Base-by-base conservation (phyloP, 257 asterid genomes). In the Ilex aquifolium region DNA sequence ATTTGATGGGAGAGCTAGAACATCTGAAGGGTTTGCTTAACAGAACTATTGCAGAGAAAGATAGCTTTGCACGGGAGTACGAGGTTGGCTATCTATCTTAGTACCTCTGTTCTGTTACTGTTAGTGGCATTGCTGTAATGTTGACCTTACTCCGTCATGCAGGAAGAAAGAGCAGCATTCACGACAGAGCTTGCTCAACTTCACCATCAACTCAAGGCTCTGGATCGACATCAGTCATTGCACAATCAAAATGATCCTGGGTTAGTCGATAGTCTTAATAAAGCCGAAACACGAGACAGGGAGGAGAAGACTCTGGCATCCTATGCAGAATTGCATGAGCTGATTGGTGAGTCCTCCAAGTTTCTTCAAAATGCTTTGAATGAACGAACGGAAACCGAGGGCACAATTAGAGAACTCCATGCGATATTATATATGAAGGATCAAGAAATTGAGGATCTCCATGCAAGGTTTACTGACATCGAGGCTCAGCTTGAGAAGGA, bases 361-460 rank as follows among this genome's bases (percentile, higher is more conserved):
- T 70, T 72, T 64, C 70, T 86, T 50, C 62, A 67, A 56, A 66
- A 30, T 51, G 69, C 83, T 48, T 32, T 69, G 52, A 74, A 70
- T 67, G 78, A 66, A 51, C 81, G 65, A 36, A 60, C 66, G 57
- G 64, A 54, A 68, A 32, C 74, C 50, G 77, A 82, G 73, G 65
- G 75, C 65, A 70, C 68, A 66, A 72, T 76, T 62, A 70, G 69
- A 69, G 86, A 83, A 63, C 79, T 80, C 71, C 79, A 82, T 30
- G 75, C 85, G 32, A 52, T 69, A 29, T 53, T 82, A 63, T 71
- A 69, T 66, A 57, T 56, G 67, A 88, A 83, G 75, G 83, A 81
- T 70, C 83, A 81, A 65, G 88, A 85, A 72, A 83, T 83, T 74
- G 80, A 74, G 66, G 65, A 68, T 68, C 96, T 88, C 67, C 79